Evolutionary conservation across 192 early-diverging fungal species (phyloP), one percentile per base, ranked within the genome.

Genomic region (Coemansia sp.): DNA sequence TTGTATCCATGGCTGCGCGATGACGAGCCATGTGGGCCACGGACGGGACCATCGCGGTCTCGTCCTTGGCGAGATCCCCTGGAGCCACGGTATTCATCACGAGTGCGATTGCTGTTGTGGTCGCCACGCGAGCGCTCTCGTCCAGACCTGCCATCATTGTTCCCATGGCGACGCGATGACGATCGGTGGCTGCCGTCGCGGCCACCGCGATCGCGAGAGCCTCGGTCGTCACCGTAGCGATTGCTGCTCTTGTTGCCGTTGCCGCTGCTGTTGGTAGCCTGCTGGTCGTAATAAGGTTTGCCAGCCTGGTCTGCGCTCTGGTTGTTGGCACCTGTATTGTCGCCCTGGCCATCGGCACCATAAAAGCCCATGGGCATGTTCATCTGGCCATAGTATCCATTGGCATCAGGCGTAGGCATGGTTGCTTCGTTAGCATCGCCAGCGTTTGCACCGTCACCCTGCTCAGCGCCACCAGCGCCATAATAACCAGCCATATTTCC

Each of bases 31-130:
- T 66, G 66, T 1, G 71, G 65, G 21, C 64, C 63, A 31, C 77
- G 76, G 12, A 69, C 67, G 19, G 76, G 67, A 19, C 76, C 76
- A 19, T 78, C 76, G 54, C 76, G 76, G 64, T 78, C 70, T 48
- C 76, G 76, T 31, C 30, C 38, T 26, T 60, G 23, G 10, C 75
- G 57, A 9, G 65, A 68, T 53, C 65, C 52, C 21, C 62, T 27
- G 12, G 56, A 49, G 52, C 58, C 50, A 18, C 73, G 67, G 47
- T 69, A 26, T 16, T 75, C 73, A 41, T 69, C 73, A 57, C 67
- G 63, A 12, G 58, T 31, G 49, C 76, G 63, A 52, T 26, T 56
- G 44, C 56, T 59, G 23, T 53, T 54, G 18, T 58, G 70, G 38
- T 78, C 67, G 27, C 52, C 51, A 47, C 66, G 66, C 44, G 66